Base-by-base conservation (phyloP, 331 rosid species). In the Stylosanthes scabra region DNA sequence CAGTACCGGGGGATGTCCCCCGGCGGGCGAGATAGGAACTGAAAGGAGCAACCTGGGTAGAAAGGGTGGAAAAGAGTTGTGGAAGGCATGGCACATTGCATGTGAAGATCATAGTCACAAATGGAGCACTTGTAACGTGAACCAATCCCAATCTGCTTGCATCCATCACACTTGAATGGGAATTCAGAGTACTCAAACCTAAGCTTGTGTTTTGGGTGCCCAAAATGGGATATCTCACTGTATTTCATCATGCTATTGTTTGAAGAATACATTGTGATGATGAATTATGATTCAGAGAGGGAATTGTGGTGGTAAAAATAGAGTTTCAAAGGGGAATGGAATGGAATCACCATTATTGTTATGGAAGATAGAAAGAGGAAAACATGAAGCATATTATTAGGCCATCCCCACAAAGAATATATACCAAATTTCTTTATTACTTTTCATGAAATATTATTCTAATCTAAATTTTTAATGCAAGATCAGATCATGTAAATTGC, bases 131-230 rank as follows among this genome's bases (percentile, higher is more conserved):
- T 91, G 83, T 94, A 94, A 44, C 88, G 78, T 0, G 96, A 91
- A 1, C 99, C 99, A 9, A 91, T 91, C n/a, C 99, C 99, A 0
- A 83, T 75, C 73, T 94, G 97, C 59, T 88, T 91, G 89, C 99
- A 94, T 1, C 99, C 99, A 13, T 94, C 97, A 39, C 99, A 94
- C 71, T 87, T 91, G 90, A 89, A 94, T 1, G 99, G 97, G 41
- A 78, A 87, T 52, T 91, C 92, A 0, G 89, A 41, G 85, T 86
- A 86, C 41, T 91, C 93, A 12, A 94, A 94, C 46, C 75, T 76
- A 15, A 94, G 90, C 66, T 79, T 87, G 90, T 94, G 99, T 54
- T 94, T 77, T 5, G 93, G 88, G 75, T 94, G 99, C 78, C 87
- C 81, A 74, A 85, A 88, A 85, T 94, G 97, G 50, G 90, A 84